Evolutionary conservation across 2,329 filamentous ascomycete genomes (phyloP).

Genomic region (Aspergillus sclerotialis): DNA sequence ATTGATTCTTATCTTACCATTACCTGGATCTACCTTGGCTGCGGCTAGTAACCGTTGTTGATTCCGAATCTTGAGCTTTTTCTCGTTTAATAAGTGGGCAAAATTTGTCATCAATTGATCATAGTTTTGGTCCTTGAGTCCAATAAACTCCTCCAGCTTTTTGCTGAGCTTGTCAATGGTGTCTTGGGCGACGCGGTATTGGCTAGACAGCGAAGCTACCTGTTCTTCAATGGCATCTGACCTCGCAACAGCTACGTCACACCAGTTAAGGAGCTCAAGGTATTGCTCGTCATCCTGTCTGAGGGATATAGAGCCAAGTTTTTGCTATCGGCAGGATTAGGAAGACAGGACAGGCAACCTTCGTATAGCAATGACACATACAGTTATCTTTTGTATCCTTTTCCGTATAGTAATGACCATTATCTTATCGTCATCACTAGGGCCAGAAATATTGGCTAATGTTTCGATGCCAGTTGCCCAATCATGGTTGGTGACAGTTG

Average conservation of each 20-base stretch:
- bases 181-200: conserved; percentile 40
- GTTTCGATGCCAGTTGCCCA: conserved; percentile 24
- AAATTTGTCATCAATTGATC: conserved; percentile 53
- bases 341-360: background rate
- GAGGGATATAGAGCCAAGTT: conserved; percentile 48
- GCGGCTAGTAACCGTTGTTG: conserved; percentile 51
- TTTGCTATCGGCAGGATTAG: conserved; percentile 35
- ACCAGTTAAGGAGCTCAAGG: conserved; percentile 53
- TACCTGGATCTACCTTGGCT: conserved; percentile 38
- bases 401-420: conserved; percentile 37
- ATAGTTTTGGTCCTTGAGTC: conserved; percentile 51
- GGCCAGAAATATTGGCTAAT: conserved; percentile 19
- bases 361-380: conserved; percentile 18
- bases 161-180: conserved; percentile 45
- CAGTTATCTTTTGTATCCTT: conserved; percentile 43
- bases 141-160: conserved; percentile 52
- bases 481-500: conserved; percentile 9
- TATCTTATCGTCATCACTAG: conserved; percentile 23
- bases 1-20: conserved; percentile 27
- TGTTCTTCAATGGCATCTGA: conserved; percentile 37
- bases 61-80: conserved; percentile 59
- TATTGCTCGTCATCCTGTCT: conserved; percentile 47
- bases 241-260: conserved; percentile 40
- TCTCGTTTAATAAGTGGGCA: conserved; percentile 52
- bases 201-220: conserved; percentile 34